phyloP scores from a whole-genome alignment of 768 basidiomycete species.

The Agaricus bisporus region DNA sequence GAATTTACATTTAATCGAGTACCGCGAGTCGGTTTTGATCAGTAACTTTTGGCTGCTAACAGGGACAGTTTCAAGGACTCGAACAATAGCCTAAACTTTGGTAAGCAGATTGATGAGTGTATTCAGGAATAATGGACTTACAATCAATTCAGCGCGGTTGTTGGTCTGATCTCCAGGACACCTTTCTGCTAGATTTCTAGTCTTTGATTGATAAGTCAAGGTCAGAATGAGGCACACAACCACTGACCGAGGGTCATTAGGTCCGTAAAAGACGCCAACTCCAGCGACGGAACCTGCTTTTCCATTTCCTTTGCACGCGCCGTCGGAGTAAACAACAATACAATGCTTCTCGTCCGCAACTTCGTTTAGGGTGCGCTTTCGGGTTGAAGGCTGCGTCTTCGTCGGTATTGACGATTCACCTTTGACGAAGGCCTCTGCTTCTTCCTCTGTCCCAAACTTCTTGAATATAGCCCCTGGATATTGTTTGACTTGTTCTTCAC shows the following conservation, averaged over 20 bases:
- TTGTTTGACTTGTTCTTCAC: constrained; percentile 60
- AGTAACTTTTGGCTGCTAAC: constrained; percentile 47
- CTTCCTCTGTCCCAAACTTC: constrained; percentile 50
- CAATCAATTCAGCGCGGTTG: constrained; percentile 85
- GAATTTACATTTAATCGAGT: constrained; percentile 68
- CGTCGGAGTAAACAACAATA: constrained; percentile 77
- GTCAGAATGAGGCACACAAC: not conserved
- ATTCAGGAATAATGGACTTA: constrained; percentile 25
- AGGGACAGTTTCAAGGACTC: constrained; percentile 72
- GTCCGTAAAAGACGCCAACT: constrained; percentile 87
- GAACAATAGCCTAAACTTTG: constrained; percentile 65
- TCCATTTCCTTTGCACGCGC: constrained; percentile 84
- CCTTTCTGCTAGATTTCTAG: constrained; percentile 75
- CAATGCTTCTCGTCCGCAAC: constrained; percentile 26
- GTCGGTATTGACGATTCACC: constrained; percentile 11
- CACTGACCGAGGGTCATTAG: constrained; percentile 51
- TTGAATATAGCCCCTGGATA: constrained; percentile 58
- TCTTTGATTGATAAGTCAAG: not conserved
- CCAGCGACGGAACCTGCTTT: constrained; percentile 62
- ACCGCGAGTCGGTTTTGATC: constrained; percentile 83
- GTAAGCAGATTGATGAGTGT: constrained; percentile 1
- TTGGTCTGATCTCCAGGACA: constrained; percentile 84
- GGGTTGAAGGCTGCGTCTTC: not conserved
- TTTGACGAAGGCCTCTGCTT: constrained; percentile 54
- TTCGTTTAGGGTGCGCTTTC: constrained; percentile 2